Conservation (phyloP, 768 basidiomycete species). For the Gymnopilus dilepis region DNA sequence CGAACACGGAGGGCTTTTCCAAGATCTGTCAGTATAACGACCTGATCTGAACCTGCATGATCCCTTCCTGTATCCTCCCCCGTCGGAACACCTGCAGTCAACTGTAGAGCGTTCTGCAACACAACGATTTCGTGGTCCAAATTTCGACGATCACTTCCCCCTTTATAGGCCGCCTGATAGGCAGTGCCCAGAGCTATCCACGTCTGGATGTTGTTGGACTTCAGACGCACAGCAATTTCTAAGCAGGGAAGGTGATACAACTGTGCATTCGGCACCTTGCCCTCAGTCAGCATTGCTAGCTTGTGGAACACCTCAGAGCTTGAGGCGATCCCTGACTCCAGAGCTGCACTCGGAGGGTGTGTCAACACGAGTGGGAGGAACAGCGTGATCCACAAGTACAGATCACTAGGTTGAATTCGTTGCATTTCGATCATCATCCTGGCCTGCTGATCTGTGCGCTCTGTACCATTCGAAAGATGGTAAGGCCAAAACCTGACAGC, state of each 20-base stretch:
- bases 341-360: too few relatives aligned
- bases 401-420: background rate
- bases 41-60: background rate
- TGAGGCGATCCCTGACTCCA: background rate
- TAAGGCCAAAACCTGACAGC: background rate
- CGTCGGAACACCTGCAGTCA: too few relatives aligned
- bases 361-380: background rate
- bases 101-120: too few relatives aligned
- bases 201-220: background rate
- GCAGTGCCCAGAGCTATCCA: background rate
- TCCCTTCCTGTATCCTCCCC: too few relatives aligned
- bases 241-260: background rate
- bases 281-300: background rate
- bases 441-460: background rate
- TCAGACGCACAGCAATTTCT: background rate
- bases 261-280: background rate
- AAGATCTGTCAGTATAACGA: background rate
- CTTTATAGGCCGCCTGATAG: background rate
- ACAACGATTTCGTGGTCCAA: background rate
- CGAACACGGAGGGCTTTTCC: background rate
- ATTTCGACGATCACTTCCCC: background rate
- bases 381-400: background rate
- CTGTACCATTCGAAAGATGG: background rate
- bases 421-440: background rate
- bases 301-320: background rate